Evolutionary conservation across 2,329 filamentous ascomycete species (phyloP).

Genomic region (Hypoxylon sp.): DNA sequence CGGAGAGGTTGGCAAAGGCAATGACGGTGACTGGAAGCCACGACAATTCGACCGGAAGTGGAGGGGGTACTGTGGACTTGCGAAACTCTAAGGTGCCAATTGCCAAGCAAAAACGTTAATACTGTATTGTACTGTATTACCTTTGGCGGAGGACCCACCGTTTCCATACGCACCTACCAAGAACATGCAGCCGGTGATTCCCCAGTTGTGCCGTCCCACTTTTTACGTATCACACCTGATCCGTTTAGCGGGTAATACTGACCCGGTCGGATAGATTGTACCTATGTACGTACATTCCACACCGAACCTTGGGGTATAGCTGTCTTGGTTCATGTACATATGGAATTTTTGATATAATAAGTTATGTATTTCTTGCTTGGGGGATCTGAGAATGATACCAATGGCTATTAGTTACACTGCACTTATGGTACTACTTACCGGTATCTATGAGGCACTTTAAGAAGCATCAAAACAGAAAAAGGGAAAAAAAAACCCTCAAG

Average conservation of each 20-base stretch:
- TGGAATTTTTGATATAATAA: background rate
- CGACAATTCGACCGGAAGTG: slow-evolving; percentile 43
- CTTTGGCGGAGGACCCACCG: slow-evolving; percentile 23
- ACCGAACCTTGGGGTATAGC: background rate
- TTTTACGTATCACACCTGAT: slow-evolving; percentile 29
- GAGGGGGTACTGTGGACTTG: slow-evolving; percentile 36
- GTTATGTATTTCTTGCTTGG: background rate
- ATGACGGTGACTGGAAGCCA: slow-evolving; percentile 29
- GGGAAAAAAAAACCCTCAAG: slow-evolving; percentile 18
- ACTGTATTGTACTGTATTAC: slow-evolving; percentile 37
- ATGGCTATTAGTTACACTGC: background rate
- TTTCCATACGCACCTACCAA: slow-evolving; percentile 28
- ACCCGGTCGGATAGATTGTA: background rate
- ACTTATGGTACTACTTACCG: background rate
- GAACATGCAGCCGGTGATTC: slow-evolving; percentile 20
- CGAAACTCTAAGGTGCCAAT: slow-evolving; percentile 19
- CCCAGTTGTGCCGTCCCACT: slow-evolving; percentile 14
- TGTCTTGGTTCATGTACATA: background rate
- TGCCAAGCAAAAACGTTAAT: slow-evolving; percentile 17
- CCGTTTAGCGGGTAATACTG: background rate
- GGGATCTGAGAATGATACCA: background rate
- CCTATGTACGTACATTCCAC: background rate
- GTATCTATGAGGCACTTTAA: slow-evolving; percentile 5
- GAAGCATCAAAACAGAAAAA: too few relatives aligned
- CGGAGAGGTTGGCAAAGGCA: slow-evolving; percentile 20